phyloP scores from a whole-genome alignment of 2,329 filamentous ascomycete species.

The Pezicula neosporulosa region DNA sequence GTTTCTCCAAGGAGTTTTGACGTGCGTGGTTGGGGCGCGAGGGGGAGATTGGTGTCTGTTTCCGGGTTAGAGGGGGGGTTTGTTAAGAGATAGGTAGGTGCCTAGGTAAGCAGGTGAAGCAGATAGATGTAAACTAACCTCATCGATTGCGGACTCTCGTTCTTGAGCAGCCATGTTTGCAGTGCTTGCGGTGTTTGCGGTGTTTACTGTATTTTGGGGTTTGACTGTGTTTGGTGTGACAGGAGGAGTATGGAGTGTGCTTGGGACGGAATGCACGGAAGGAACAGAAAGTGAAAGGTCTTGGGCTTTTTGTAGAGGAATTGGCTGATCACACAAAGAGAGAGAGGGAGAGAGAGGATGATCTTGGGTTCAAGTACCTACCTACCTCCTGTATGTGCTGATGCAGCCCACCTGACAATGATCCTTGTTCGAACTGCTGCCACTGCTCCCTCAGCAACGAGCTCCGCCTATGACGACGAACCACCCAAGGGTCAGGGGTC shows the following conservation, averaged over 20 bases:
- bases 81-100: too few species aligned
- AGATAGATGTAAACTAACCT: not conserved
- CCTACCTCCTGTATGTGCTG: too few species aligned
- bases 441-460: not conserved
- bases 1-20: constrained; percentile 70
- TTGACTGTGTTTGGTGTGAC: not conserved
- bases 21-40: constrained; percentile 44
- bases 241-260: not conserved
- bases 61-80: too few species aligned
- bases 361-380: too few species aligned
- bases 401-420: not conserved
- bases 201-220: not conserved
- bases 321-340: not conserved
- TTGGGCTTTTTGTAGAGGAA: not conserved
- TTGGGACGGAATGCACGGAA: not conserved
- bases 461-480: constrained; percentile 1
- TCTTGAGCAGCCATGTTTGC: not conserved
- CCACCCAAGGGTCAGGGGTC: too few species aligned
- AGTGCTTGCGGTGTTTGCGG: too few species aligned
- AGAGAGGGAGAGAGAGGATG: not conserved
- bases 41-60: constrained; percentile 52
- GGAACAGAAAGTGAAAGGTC: not conserved
- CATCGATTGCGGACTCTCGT: constrained; percentile 39
- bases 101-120: not conserved
- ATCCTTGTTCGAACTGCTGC: not conserved